Evolutionary conservation across 1,139 yeast genomes (phyloP), one percentile per base, ranked within the genome.

Genomic region (Geotrichum cucujoidarum): DNA sequence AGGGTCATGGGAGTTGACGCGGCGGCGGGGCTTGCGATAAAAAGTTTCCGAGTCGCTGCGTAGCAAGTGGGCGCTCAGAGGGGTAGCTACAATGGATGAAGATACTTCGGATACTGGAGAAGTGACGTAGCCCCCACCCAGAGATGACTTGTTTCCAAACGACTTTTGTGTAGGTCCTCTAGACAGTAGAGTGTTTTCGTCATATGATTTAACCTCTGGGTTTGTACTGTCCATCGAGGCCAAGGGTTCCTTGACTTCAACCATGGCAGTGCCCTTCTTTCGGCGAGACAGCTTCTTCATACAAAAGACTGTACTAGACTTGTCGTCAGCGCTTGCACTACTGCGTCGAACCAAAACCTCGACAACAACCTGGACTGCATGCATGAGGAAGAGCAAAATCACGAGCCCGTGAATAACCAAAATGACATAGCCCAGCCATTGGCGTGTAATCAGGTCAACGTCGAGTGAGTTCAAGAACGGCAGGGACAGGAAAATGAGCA

Each of bases 351-450:
- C 58, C 17, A 60, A 36, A 14, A 64, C 56, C 50, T 65, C 70
- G 45, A 66, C 49, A 22, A 61, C 32, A 7, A 61, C 61, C 46
- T 61, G 64, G 2, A 62, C 40, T n/a, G 62, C 60, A 43, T 63
- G 67, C 25, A 62, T 57, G 35, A 64, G 52, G 45, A 62, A 63
- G 16, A 60, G 39, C 20, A 66, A 42, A 14, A 65, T 40, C 14
- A 65, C 60, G 17, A 64, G 47, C 5, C 60, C 66, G 38, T 66
- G 68, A 30, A 65, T 51, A 27, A 65, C 46, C 20, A 67, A 57
- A 20, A 67, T 60, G 16, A 56, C 60, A 47, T 67, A 67, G 0
- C 62, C 70, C 10, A 67, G 47, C 70, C 70, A 66, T 16, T 66
- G 67, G 34, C 58, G 53, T 17, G 55, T 56, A 5, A 57, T 53